phyloP scores from a whole-genome alignment of 73 alveolate species.

The Paramecium octaurelia region DNA sequence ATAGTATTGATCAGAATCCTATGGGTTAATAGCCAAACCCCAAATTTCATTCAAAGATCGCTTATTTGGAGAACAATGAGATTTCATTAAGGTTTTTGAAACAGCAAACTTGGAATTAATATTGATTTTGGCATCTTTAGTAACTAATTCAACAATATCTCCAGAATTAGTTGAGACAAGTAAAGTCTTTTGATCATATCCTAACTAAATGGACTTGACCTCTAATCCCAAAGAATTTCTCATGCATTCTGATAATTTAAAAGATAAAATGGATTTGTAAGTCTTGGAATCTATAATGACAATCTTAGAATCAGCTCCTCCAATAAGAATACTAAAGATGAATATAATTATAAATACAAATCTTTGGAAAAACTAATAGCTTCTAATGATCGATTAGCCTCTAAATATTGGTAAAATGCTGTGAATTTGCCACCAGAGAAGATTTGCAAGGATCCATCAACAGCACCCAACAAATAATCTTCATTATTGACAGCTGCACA shows the following conservation, averaged over 20 bases:
- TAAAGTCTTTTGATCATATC: constrained; percentile 63
- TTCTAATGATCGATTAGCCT: background rate
- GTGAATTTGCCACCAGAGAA: constrained; percentile 14
- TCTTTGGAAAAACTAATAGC: background rate
- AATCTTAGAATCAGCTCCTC: constrained; percentile 89
- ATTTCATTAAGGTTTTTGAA: constrained; percentile 52
- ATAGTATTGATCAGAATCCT: constrained; percentile 59
- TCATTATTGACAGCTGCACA: constrained; percentile 29
- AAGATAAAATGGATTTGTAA: constrained; percentile 47
- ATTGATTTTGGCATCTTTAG: constrained; percentile 55
- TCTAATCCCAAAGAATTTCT: constrained; percentile 63
- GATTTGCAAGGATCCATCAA: constrained; percentile 43
- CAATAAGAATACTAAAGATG: constrained; percentile 76
- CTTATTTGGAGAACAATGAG: constrained; percentile 65
- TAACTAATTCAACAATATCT: constrained; percentile 82
- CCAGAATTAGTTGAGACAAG: constrained; percentile 88
- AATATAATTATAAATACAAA: background rate
- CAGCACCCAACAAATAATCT: constrained; percentile 55
- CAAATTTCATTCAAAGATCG: constrained; percentile 78
- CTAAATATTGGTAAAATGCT: background rate
- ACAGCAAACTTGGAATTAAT: constrained; percentile 30
- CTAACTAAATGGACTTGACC: constrained; percentile 77
- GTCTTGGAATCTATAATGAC: constrained; percentile 62
- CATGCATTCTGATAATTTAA: constrained; percentile 27
- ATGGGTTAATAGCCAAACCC: constrained; percentile 79